Conservation (phyloP, 352 stramenopile species). For the Halophytophthora polymorphica region DNA sequence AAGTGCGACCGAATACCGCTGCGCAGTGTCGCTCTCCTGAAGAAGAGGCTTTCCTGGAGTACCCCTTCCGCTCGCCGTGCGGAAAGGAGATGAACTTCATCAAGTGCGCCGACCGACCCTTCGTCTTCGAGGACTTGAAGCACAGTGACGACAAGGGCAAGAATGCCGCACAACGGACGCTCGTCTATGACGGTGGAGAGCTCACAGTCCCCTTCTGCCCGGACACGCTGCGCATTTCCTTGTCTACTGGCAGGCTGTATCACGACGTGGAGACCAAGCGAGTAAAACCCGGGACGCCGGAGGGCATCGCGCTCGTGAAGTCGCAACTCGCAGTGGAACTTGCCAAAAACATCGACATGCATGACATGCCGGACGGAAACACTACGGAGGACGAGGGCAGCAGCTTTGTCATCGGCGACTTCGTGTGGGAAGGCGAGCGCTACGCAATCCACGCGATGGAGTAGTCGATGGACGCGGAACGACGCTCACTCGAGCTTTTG, state of each 20-base stretch:
- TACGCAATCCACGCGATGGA: conserved; percentile 48
- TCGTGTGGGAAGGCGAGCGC: conserved; percentile 42
- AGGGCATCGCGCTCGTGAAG: conserved; percentile 49
- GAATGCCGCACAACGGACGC: conserved; percentile 40
- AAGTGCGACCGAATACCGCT: conserved; percentile 42
- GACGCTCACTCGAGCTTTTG: too few relatives aligned
- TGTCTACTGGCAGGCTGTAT: conserved; percentile 68
- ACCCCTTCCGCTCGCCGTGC: conserved; percentile 69
- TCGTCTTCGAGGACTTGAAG: conserved; percentile 70
- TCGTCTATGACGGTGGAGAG: conserved; percentile 57
- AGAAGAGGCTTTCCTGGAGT: conserved; percentile 51
- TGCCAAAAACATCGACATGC: conserved; percentile 49
- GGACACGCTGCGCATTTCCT: conserved; percentile 52
- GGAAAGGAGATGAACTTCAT: conserved; percentile 87
- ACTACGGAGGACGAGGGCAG: conserved; percentile 5
- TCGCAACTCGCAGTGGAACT: conserved; percentile 80
- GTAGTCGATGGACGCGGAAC: conserved; percentile 5
- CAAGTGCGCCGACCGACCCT: conserved; percentile 76
- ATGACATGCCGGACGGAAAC: conserved; percentile 25
- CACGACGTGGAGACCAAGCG: conserved; percentile 59
- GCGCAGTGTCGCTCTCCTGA: conserved; percentile 15
- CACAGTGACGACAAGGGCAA: conserved; percentile 14
- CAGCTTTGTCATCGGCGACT: conserved; percentile 36
- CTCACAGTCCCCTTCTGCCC: conserved; percentile 55
- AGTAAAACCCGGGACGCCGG: conserved; percentile 22